Evolutionary conservation across 306 rosid genomes (phyloP).

Genomic region (Vigna hirtella): DNA sequence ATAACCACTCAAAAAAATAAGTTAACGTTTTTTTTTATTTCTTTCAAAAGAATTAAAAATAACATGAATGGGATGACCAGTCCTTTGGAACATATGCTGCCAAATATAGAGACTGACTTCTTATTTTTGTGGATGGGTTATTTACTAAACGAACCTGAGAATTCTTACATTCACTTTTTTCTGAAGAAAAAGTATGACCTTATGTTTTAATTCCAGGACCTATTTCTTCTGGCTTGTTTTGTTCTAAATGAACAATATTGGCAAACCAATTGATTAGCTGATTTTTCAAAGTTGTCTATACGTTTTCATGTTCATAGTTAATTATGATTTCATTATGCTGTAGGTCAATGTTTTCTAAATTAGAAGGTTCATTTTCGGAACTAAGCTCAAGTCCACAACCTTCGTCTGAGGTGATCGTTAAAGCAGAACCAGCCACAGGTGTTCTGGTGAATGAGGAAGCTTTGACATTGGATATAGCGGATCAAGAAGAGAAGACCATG

Average conservation of each 20-base stretch:
- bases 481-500: constrained; percentile 53
- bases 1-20: constrained; percentile 22
- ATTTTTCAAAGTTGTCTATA: constrained; percentile 32
- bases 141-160: constrained; percentile 19
- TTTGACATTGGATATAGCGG: constrained; percentile 32
- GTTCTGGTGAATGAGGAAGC: constrained; percentile 37
- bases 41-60: not conserved
- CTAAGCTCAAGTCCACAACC: constrained; percentile 50
- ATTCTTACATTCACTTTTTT: constrained; percentile 28
- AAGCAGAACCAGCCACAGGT: constrained; percentile 42
- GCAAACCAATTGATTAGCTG: constrained; percentile 27
- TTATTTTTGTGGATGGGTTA: constrained; percentile 13
- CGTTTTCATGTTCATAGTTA: not conserved
- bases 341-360: constrained; percentile 58
- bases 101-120: constrained; percentile 7
- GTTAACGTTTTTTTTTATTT: not conserved
- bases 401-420: constrained; percentile 39
- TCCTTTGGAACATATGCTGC: constrained; percentile 26
- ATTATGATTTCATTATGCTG: constrained; percentile 37
- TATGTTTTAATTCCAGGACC: constrained; percentile 18
- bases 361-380: constrained; percentile 51
- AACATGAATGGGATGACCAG: constrained; percentile 6
- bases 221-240: constrained; percentile 16
- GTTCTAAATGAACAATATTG: constrained; percentile 32
- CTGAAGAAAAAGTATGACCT: constrained; percentile 27